Conservation (phyloP, 2,329 filamentous ascomycete genomes). For the Aureobasidium pullulans region DNA sequence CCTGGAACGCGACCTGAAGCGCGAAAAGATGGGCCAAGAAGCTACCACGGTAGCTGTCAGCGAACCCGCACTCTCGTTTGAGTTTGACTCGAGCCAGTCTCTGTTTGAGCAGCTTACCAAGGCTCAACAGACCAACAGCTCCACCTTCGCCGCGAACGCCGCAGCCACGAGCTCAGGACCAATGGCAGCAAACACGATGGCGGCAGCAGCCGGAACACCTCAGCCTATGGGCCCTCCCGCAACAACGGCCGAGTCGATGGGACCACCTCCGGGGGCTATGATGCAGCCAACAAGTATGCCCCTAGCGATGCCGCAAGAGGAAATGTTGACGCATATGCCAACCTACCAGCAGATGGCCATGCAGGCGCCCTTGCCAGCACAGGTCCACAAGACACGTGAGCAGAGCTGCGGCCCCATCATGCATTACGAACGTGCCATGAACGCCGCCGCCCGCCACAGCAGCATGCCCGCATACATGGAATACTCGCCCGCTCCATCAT, state of each 20-base stretch:
- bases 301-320: conserved; percentile 53
- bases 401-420: conserved; percentile 66
- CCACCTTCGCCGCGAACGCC: conserved; percentile 59
- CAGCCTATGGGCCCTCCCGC: conserved; percentile 35
- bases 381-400: conserved; percentile 74
- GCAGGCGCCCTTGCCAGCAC: conserved; percentile 65
- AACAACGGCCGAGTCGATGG: conserved; percentile 22
- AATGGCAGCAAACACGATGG: conserved; percentile 89
- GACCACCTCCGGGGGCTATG: conserved; percentile 27
- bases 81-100: conserved; percentile 98
- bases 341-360: conserved; percentile 69
- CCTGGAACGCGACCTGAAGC: conserved; percentile 92
- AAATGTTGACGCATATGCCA: conserved; percentile 50
- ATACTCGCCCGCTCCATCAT: conserved; percentile 95
- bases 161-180: conserved; percentile 57
- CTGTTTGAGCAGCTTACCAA: conserved; percentile 99
- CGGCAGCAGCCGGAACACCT: conserved; percentile 76
- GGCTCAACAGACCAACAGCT: conserved; percentile 96
- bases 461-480: conserved; percentile 99
- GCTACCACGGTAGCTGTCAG: conserved; percentile 93
- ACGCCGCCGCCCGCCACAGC: conserved; percentile 61
- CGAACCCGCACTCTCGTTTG: conserved; percentile 95
- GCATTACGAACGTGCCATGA: conserved; percentile 85
- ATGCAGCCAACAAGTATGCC: conserved; percentile 25
- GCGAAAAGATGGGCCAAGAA: conserved; percentile 99